phyloP scores from a whole-genome alignment of 352 stramenopile species.

The Pythium phragmitis region DNA sequence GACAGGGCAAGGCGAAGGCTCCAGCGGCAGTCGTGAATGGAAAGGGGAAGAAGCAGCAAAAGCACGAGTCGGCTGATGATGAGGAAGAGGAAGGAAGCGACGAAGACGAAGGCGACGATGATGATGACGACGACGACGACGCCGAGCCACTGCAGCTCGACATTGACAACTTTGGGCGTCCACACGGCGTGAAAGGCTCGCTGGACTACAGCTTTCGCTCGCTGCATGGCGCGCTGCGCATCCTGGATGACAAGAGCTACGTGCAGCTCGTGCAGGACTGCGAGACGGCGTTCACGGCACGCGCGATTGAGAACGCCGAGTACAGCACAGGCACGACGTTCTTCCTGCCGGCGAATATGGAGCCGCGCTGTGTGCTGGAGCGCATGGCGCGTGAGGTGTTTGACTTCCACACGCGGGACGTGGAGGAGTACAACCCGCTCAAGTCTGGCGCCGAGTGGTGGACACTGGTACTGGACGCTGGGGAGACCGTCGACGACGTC shows the following conservation, averaged over 20 bases:
- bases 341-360: slow-evolving; percentile 48
- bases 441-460: slow-evolving; percentile 87
- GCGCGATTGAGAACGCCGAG: slow-evolving; percentile 47
- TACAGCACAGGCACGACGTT: slow-evolving; percentile 61
- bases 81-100: background rate
- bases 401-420: slow-evolving; percentile 55
- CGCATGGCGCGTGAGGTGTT: slow-evolving; percentile 76
- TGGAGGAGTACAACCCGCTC: slow-evolving; percentile 41
- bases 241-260: slow-evolving; percentile 31
- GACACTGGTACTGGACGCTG: slow-evolving; percentile 70
- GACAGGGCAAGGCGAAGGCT: slow-evolving; percentile 2
- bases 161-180: slow-evolving; percentile 34
- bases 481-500: slow-evolving; percentile 63
- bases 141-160: slow-evolving; percentile 29
- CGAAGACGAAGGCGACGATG: background rate
- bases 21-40: background rate
- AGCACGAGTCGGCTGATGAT: background rate
- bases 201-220: slow-evolving; percentile 35
- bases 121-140: slow-evolving; percentile 18
- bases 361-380: slow-evolving; percentile 64
- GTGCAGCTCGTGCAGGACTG: slow-evolving; percentile 38
- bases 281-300: slow-evolving; percentile 45
- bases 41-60: background rate
- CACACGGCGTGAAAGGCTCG: slow-evolving; percentile 26
- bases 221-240: slow-evolving; percentile 24